Percentiles rank a stretch among this genome's conserved stretches.
Evolutionary conservation across 257 asterid genomes (phyloP).

Genomic region (Przewalskia tangutica): DNA sequence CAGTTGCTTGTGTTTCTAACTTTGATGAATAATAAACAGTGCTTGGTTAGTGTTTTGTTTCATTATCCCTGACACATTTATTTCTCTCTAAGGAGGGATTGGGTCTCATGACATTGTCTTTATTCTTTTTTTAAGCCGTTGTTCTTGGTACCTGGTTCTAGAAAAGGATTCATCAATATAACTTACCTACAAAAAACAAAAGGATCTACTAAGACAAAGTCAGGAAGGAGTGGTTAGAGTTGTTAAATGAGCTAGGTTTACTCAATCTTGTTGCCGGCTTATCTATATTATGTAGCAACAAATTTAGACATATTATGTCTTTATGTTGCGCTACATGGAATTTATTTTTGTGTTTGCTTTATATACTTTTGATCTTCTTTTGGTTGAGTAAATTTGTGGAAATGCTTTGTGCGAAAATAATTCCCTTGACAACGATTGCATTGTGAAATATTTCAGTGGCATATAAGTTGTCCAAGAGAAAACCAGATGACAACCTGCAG

Average conservation of each 20-base stretch:
- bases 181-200: neutral
- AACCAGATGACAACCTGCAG: conserved; percentile 81
- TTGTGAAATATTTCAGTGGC: conserved; percentile 52
- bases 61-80: neutral
- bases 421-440: neutral
- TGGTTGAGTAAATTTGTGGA: neutral
- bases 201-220: neutral
- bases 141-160: neutral
- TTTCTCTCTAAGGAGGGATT: neutral
- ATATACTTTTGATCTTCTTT: neutral
- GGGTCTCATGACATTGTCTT: neutral
- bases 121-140: neutral
- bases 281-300: neutral
- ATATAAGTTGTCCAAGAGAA: conserved; percentile 81
- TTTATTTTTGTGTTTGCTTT: neutral
- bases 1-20: neutral
- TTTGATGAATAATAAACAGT: neutral
- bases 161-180: neutral
- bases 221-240: neutral
- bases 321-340: neutral
- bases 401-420: neutral
- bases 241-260: neutral
- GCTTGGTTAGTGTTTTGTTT: neutral
- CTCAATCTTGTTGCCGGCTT: neutral
- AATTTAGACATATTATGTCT: neutral